phyloP scores from a whole-genome alignment of 108 stramenopile genomes.

The Stephanodiscus minutulus region DNA sequence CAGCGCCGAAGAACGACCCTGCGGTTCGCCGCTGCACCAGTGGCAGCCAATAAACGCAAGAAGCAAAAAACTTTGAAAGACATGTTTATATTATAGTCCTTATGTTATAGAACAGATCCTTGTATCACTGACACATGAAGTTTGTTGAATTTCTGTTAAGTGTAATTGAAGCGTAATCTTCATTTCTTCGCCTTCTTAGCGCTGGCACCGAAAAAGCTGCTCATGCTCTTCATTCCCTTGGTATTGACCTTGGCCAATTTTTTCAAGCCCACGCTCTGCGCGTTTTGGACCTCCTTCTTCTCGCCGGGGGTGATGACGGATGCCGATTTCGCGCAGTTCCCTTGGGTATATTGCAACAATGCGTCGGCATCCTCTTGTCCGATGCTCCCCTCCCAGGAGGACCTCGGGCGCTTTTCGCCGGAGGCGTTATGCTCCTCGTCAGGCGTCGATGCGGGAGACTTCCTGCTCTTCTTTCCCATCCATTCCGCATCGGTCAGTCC shows the following conservation, averaged over 20 bases:
- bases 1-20: constrained; percentile 15
- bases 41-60: constrained; percentile 28
- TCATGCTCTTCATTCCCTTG: constrained; percentile 75
- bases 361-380: constrained; percentile 55
- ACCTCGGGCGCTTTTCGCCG: constrained; percentile 28
- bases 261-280: constrained; percentile 60
- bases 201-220: constrained; percentile 64
- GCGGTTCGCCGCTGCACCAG: constrained; percentile 34
- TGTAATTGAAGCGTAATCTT: background rate
- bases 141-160: background rate
- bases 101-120: background rate
- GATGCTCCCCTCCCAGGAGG: constrained; percentile 43
- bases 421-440: background rate
- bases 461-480: constrained; percentile 31
- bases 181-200: constrained; percentile 32
- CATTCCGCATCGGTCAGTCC: constrained; percentile 36
- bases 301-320: constrained; percentile 25
- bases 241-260: constrained; percentile 72
- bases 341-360: constrained; percentile 37
- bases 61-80: constrained; percentile 27
- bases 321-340: constrained; percentile 8
- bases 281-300: constrained; percentile 32
- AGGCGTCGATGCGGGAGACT: constrained; percentile 2
- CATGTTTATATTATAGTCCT: constrained; percentile 24
- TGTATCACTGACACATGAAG: background rate